These are phyloP conservation scores for Myriosclerotinia scirpicola DNA, from an alignment of 2,329 filamentous ascomycete genomes.

Conservation along the genomic window DNA sequence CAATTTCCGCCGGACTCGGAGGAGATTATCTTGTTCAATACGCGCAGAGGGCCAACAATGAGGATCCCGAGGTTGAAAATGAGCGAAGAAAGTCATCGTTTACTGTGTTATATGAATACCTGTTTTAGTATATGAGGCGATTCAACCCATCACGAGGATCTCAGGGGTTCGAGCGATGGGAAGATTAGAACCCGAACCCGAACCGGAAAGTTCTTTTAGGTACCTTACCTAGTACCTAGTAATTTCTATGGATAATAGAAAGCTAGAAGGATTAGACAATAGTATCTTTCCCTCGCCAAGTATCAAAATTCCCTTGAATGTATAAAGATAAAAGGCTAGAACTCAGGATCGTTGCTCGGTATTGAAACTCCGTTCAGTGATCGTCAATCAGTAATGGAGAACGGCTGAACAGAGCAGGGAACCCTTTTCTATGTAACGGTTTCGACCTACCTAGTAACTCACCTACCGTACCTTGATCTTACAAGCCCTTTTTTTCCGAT, in stretches of 20 bases:
- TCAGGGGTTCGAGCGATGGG: too few relatives aligned
- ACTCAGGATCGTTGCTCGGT: not conserved
- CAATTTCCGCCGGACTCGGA: conserved; percentile 58
- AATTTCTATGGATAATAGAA: not conserved
- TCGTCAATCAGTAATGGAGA: not conserved
- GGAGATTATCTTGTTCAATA: conserved; percentile 60
- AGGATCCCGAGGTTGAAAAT: not conserved
- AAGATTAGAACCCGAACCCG: not conserved
- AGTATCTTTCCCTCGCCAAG: not conserved
- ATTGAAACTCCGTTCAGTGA: not conserved
- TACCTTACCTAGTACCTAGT: not conserved
- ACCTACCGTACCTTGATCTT: too few relatives aligned
- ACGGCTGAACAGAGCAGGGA: not conserved
- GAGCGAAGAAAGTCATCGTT: conserved; percentile 20
- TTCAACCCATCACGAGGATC: not conserved
- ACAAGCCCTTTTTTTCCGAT: too few relatives aligned
- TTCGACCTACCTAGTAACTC: too few relatives aligned
- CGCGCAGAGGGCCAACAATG: conserved; percentile 30
- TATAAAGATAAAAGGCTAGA: not conserved
- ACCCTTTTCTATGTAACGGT: not conserved
- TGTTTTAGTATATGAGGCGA: not conserved
- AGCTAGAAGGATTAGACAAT: not conserved
- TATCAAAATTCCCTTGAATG: not conserved
- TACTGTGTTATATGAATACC: conserved; percentile 19
- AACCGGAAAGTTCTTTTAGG: not conserved